phyloP scores from a whole-genome alignment of 2,329 filamentous ascomycete genomes.

The Colletotrichum sp. region DNA sequence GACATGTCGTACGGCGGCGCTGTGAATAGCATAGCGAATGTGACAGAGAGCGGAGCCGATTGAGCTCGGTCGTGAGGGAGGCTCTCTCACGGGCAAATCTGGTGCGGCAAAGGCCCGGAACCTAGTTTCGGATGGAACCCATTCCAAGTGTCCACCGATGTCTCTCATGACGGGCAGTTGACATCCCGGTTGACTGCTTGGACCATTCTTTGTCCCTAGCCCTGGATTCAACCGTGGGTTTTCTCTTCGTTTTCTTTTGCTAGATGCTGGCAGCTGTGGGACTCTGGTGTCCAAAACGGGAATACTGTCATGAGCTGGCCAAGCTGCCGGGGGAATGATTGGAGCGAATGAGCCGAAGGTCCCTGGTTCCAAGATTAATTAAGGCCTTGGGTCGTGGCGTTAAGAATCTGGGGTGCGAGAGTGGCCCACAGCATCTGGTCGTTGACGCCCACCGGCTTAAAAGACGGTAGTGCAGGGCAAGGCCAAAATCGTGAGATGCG shows the following conservation, averaged over 20 bases:
- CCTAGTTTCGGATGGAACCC: not conserved
- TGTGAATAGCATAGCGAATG: not conserved
- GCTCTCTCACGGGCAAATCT: not conserved
- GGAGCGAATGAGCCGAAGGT: not conserved
- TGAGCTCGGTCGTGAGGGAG: not conserved
- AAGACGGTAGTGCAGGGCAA: not conserved
- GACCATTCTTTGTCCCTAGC: not conserved
- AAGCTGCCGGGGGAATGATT: not conserved
- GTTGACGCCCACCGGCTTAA: not conserved
- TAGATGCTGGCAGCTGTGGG: not conserved
- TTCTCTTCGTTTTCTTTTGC: not conserved
- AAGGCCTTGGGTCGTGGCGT: constrained; percentile 12
- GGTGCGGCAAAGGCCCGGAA: not conserved
- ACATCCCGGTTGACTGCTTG: not conserved
- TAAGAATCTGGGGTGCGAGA: constrained; percentile 14
- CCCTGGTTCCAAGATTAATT: constrained; percentile 7
- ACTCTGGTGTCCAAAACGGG: not conserved
- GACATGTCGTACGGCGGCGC: constrained; percentile 1
- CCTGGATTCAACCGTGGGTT: not conserved
- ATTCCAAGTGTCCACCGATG: not conserved
- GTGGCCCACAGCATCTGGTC: not conserved
- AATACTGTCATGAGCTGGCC: not conserved
- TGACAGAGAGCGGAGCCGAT: not conserved
- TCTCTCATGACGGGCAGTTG: not conserved
- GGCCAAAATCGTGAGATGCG: not conserved